These are phyloP conservation scores for Lentinula raphanica DNA, from an alignment of 768 basidiomycete species.

Conservation along the genomic window DNA sequence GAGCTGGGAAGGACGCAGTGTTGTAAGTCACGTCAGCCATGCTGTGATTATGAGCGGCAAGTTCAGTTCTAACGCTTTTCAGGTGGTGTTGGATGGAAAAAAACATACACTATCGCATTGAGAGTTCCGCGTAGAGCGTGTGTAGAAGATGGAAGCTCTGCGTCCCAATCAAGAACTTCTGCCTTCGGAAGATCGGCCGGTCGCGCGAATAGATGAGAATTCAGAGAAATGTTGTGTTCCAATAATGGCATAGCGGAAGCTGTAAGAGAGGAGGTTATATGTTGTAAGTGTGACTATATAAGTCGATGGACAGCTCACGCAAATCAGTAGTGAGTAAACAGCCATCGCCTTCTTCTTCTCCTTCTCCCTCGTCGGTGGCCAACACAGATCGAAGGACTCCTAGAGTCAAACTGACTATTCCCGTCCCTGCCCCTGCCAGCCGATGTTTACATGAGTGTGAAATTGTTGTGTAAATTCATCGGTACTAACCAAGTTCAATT, in stretches of 20 bases:
- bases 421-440: slow-evolving; percentile 74
- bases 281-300: background rate
- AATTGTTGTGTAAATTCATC: too few species aligned
- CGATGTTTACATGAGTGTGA: too few species aligned
- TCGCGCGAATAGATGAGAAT: slow-evolving; percentile 29
- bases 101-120: slow-evolving; percentile 60
- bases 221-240: slow-evolving; percentile 58
- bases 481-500: slow-evolving; percentile 68
- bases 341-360: slow-evolving; percentile 19
- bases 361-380: slow-evolving; percentile 5
- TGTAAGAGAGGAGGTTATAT: slow-evolving; percentile 23
- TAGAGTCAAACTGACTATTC: slow-evolving; percentile 69
- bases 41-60: slow-evolving; percentile 35
- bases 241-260: slow-evolving; percentile 81
- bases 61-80: too few species aligned
- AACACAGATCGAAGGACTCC: slow-evolving; percentile 46
- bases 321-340: slow-evolving; percentile 67
- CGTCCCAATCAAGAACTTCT: slow-evolving; percentile 72
- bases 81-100: too few species aligned
- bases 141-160: slow-evolving; percentile 43
- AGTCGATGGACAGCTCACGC: slow-evolving; percentile 37
- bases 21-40: slow-evolving; percentile 96
- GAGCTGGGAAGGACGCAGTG: slow-evolving; percentile 74
- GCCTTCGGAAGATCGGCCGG: slow-evolving; percentile 21
- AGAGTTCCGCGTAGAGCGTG: slow-evolving; percentile 30